Evolutionary conservation across 2,329 filamentous ascomycete species (phyloP).

Genomic region (Sarocladium strictum): DNA sequence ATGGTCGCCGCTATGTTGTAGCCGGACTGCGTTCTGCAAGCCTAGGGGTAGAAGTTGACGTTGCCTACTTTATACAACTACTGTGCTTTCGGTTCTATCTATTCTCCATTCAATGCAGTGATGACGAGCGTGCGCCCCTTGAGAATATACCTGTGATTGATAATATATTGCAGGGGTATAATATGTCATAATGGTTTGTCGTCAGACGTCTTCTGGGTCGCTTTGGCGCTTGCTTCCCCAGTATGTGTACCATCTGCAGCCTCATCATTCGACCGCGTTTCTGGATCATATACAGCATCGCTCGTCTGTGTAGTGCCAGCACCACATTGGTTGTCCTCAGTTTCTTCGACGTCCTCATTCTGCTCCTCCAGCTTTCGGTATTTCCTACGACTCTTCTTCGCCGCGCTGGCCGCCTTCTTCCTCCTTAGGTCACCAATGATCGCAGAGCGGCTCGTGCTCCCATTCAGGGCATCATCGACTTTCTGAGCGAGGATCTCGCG

Average conservation of each 20-base stretch:
- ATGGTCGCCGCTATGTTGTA: slow-evolving; percentile 44
- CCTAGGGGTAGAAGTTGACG: slow-evolving; percentile 47
- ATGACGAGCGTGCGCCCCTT: neutral
- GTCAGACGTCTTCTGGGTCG: neutral
- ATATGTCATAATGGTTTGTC: neutral
- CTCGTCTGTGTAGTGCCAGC: neutral
- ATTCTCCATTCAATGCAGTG: slow-evolving; percentile 5
- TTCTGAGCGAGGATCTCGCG: slow-evolving; percentile 69
- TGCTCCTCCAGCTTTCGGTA: slow-evolving; percentile 57
- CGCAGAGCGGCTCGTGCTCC: slow-evolving; percentile 59
- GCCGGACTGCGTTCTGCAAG: slow-evolving; percentile 42
- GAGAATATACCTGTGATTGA: no score
- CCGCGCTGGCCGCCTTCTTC: slow-evolving; percentile 67
- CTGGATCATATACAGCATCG: neutral
- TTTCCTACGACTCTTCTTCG: slow-evolving; percentile 79
- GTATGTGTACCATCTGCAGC: neutral
- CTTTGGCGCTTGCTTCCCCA: neutral
- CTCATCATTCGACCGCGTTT: neutral
- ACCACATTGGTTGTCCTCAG: neutral
- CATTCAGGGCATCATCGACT: slow-evolving; percentile 67
- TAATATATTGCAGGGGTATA: neutral
- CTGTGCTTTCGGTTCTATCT: slow-evolving; percentile 34
- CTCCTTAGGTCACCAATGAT: slow-evolving; percentile 58
- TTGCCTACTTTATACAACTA: slow-evolving; percentile 49
- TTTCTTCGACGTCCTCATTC: slow-evolving; percentile 4